Percentiles rank a stretch among this genome's conserved stretches.
These are phyloP conservation scores for Alternaria brassicicola DNA, from an alignment of 2,329 filamentous ascomycete species.

Conservation along the genomic window DNA sequence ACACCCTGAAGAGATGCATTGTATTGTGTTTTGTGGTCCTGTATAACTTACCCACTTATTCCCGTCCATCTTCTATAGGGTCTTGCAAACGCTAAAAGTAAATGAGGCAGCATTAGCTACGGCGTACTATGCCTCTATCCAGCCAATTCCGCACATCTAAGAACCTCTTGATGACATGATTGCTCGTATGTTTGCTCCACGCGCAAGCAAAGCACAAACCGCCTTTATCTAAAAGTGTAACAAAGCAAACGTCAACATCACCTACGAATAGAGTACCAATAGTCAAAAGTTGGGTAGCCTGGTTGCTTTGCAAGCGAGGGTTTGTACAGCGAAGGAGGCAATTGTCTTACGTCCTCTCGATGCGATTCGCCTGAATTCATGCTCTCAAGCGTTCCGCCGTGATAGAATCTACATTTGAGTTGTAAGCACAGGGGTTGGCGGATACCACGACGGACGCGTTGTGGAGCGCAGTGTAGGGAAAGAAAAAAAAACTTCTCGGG, in stretches of 20 bases:
- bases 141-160: background rate
- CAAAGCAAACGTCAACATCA: background rate
- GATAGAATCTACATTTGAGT: background rate
- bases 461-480: background rate
- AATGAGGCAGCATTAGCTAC: background rate
- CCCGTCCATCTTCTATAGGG: background rate
- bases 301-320: background rate
- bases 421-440: background rate
- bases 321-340: background rate
- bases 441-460: background rate
- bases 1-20: too few relatives aligned
- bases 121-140: background rate
- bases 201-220: background rate
- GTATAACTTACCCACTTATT: background rate
- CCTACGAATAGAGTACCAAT: background rate
- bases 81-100: background rate
- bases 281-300: background rate
- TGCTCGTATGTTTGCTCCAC: background rate
- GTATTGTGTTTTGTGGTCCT: too few relatives aligned
- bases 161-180: background rate
- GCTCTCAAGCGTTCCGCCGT: background rate
- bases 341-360: background rate
- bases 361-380: background rate
- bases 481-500: background rate
- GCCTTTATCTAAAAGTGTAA: background rate